Conservation (phyloP, 306 rosid species). For the Malus domestica region ASM211411v1 NC_041804.1:16935501-16936000, state of each 20-base stretch:
- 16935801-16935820: conserved; percentile 74
- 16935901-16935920: background rate
- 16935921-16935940: background rate
- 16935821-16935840: conserved; percentile 93
- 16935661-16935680: background rate
- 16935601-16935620: background rate
- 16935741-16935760: background rate
- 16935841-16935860: conserved; percentile 99
- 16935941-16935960: background rate
- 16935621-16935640: background rate
- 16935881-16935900: conserved; percentile 20
- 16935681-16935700: background rate
- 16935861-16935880: conserved; percentile 70
- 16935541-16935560: conserved; percentile 58
- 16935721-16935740: background rate
- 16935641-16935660: background rate
- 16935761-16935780: conserved; percentile 36
- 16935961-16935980: background rate
- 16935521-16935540: conserved; percentile 89
- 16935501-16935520: conserved; percentile 70
- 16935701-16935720: background rate
- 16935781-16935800: conserved; percentile 94
- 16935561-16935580: background rate
- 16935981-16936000: conserved; percentile 37
- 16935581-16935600: too few species aligned